A percentile compares a stretch with the other conserved stretches of the same genome.
These are phyloP conservation scores for Pseudocercospora crystallina DNA, from an alignment of 2,329 filamentous ascomycete species.

Conservation along the genomic window DNA sequence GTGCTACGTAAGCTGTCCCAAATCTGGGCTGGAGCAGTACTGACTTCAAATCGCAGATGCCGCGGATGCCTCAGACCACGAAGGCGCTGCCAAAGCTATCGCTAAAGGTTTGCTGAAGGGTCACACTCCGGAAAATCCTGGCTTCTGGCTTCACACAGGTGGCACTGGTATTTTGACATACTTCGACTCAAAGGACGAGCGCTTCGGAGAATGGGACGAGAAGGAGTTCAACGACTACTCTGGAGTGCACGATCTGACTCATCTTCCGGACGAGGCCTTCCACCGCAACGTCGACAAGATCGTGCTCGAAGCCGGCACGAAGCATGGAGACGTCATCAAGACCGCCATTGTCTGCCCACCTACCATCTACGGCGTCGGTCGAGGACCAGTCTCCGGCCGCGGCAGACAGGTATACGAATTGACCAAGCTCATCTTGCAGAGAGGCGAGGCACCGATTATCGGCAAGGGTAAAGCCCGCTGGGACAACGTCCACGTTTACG, in stretches of 20 bases:
- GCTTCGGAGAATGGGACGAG: conserved; percentile 45
- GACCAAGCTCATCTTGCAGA: conserved; percentile 52
- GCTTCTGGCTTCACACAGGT: conserved; percentile 52
- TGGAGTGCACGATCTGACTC: conserved; percentile 53
- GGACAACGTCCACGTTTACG: conserved; percentile 60
- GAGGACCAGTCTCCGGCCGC: conserved; percentile 56
- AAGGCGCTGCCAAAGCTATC: conserved; percentile 50
- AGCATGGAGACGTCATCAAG: conserved; percentile 52
- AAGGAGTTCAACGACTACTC: conserved; percentile 60
- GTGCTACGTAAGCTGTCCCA: conserved; percentile 43
- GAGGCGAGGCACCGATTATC: conserved; percentile 56
- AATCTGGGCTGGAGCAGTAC: background rate
- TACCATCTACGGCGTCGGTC: conserved; percentile 43
- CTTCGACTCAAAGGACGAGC: conserved; percentile 48
- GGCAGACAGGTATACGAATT: conserved; percentile 61
- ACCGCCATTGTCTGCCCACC: conserved; percentile 67
- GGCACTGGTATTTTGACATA: conserved; percentile 59
- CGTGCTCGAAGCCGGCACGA: conserved; percentile 53
- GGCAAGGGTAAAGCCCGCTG: conserved; percentile 58
- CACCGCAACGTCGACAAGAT: conserved; percentile 72
- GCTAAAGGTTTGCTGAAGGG: conserved; percentile 50
- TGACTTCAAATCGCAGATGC: conserved; percentile 38
- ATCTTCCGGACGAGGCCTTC: conserved; percentile 56
- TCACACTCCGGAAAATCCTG: conserved; percentile 42
- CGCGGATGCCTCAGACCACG: conserved; percentile 49